phyloP scores from a whole-genome alignment of 305 asterid species.

The Coffea humblotiana region DNA sequence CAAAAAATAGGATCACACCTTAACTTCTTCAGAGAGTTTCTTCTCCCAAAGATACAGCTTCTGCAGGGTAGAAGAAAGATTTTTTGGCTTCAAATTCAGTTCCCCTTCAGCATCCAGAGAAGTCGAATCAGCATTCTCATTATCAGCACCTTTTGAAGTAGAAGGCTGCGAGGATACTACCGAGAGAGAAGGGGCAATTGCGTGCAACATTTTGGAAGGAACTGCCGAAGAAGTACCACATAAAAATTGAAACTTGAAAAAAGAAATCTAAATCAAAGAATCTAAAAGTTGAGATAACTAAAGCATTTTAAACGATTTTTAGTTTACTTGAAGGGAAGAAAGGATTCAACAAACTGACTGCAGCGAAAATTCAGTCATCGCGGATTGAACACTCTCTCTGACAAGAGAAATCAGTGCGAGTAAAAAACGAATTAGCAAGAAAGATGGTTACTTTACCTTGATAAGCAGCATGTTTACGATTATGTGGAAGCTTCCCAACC shows the following conservation, averaged over 20 bases:
- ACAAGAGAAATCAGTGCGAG: neutral
- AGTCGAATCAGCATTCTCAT: constrained; percentile 47
- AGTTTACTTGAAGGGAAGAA: neutral
- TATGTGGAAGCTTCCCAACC: constrained; percentile 84
- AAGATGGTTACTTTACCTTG: constrained; percentile 59
- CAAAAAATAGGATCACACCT: constrained; percentile 47
- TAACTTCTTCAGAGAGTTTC: constrained; percentile 90
- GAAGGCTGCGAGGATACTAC: constrained; percentile 64
- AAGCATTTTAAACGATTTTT: constrained; percentile 2
- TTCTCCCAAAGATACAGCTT: constrained; percentile 95
- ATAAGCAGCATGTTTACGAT: constrained; percentile 68
- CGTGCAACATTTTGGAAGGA: constrained; percentile 76
- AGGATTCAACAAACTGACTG: neutral
- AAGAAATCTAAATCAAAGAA: neutral
- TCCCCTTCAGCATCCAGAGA: constrained; percentile 53
- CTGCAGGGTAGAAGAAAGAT: constrained; percentile 82
- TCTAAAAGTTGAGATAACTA: constrained; percentile 1
- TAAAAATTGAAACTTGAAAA: constrained; percentile 14
- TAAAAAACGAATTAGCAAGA: neutral
- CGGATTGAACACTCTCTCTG: neutral
- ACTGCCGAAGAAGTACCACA: constrained; percentile 43
- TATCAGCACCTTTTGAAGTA: constrained; percentile 46
- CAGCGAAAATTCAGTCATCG: neutral
- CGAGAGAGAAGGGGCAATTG: constrained; percentile 39
- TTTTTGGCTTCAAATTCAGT: constrained; percentile 59